Conservation (phyloP, 352 stramenopile species). For the Globisporangium radiosum region DNA sequence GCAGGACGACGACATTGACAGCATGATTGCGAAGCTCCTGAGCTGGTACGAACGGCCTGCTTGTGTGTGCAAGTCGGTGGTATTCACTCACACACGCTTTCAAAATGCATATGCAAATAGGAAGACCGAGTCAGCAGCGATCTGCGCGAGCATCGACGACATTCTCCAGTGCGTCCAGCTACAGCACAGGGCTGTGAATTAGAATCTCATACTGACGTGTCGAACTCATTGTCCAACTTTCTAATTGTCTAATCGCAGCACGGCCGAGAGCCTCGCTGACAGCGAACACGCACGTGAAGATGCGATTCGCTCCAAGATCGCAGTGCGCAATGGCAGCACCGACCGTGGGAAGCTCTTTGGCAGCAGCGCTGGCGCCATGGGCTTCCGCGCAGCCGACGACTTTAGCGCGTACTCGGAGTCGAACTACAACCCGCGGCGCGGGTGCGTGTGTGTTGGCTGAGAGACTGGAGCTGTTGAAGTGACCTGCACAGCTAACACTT, state of each 20-base stretch:
- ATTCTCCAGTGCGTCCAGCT: slow-evolving; percentile 43
- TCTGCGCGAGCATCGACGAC: slow-evolving; percentile 56
- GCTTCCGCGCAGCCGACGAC: slow-evolving; percentile 39
- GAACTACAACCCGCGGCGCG: slow-evolving; percentile 29
- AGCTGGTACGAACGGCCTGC: slow-evolving; percentile 43
- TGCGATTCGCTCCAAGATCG: slow-evolving; percentile 45
- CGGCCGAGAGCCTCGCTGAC: slow-evolving; percentile 49
- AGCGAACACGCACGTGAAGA: slow-evolving; percentile 45
- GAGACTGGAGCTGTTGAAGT: neutral
- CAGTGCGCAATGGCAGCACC: slow-evolving; percentile 26
- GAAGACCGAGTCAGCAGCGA: slow-evolving; percentile 52
- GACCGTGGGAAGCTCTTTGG: slow-evolving; percentile 39
- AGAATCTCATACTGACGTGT: too few species aligned
- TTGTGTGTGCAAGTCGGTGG: neutral
- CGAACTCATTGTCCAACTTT: too few species aligned
- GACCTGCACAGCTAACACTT: neutral
- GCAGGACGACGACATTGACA: slow-evolving; percentile 74
- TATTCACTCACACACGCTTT: neutral
- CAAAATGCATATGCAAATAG: slow-evolving; percentile 8
- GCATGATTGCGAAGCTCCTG: slow-evolving; percentile 85
- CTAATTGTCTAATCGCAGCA: slow-evolving; percentile 14
- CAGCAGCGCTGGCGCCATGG: slow-evolving; percentile 12
- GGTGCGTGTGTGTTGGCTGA: slow-evolving; percentile 18
- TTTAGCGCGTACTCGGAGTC: slow-evolving; percentile 34
- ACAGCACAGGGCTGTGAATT: too few species aligned